Base-by-base conservation (phyloP, 257 asterid genomes). In the Fraxinus anomala region DNA sequence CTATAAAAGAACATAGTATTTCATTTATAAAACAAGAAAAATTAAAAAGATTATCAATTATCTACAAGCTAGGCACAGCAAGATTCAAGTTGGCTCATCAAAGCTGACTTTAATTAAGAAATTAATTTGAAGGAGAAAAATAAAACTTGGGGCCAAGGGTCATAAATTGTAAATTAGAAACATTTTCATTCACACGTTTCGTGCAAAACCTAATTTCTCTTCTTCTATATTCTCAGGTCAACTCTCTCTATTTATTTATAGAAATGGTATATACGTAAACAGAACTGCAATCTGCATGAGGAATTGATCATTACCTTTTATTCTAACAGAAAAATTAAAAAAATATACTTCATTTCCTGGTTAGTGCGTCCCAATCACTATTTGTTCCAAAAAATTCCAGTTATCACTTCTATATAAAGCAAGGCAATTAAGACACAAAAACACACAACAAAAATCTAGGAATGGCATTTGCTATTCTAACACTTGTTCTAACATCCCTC, bases 391-490 rank as follows among this genome's bases (percentile, higher is more conserved):
- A 21, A 21, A 59, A 8, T 59, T 59, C 5, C 67, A 21, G 12
- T 21, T 4, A 26, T 63, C 69, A 63, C 69, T 24, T 12, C 87
- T 85, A 87, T 85, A 81, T 83, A 87, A 81, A 17, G 16, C 37
- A 40, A 6, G 23, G 81, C 39, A 49, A 68, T 68, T 13, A 59
- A 73, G 11, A 42, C 80, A 72, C 70, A 3, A 80, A 36, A 74
- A 49, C 80, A 80, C 82, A 72, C 66, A 31, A 77, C 11, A 44
- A 13, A 72, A 40, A 26, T 1, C 67, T 65, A 73, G 19, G 68
- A 80, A 88, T 85, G 89, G 81, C 84, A 6, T 23, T 24, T 68
- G 28, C 40, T 24, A 1, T 73, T 13, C 59, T 77, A 76, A 37
- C 75, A 77, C 39, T 86, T 68, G 59, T 86, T 23, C 12, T 82